Evolutionary conservation across 441 rosid species (phyloP), one percentile per base, ranked within the genome.

Genomic region (Jatropha multifida): DNA sequence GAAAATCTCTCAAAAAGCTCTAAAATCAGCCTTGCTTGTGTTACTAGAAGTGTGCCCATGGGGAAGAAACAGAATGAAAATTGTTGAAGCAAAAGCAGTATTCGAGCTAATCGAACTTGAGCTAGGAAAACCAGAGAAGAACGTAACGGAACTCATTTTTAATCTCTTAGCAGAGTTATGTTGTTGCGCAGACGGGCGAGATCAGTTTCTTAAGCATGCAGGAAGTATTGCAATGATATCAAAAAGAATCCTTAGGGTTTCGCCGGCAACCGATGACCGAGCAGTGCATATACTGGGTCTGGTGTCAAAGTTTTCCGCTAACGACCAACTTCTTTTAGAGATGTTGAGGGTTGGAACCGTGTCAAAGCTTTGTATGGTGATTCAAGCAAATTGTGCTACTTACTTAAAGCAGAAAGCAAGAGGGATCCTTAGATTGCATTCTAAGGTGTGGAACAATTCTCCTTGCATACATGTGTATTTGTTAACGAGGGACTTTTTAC

Each of bases 271-370:
- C 11, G 90, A 88, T 46, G 90, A 84, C 49, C 73, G 82, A 40
- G 88, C 86, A 0, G 68, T 89, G n/a, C 77, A 76, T 13, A 78
- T 89, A 37, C 60, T 89, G 5, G 68, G 76, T 0, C 69, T 54
- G 18, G 73, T 89, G 17, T 73, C 87, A 2, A 85, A 78, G 40
- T 81, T 69, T 69, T 84, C 86, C 0, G 89, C 82, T 0, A 76
- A 82, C 4, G 52, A 69, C 5, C 72, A 78, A 37, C 85, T 86
- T 2, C 74, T 86, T 32, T 5, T 14, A 12, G 93, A 89, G 85
- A 88, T 89, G 91, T 68, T 88, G 76, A 83, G 77, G 61, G 93
- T 88, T 9, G 90, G 91, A 2, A 89, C 87, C 0, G 93, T 89
- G 74, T 71, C 91, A 52, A 89, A 89, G 84, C 79, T 88, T 38